Evolutionary conservation across 495 filamentous ascomycete species (phyloP).

Genomic region (Neurospora sp.): DNA sequence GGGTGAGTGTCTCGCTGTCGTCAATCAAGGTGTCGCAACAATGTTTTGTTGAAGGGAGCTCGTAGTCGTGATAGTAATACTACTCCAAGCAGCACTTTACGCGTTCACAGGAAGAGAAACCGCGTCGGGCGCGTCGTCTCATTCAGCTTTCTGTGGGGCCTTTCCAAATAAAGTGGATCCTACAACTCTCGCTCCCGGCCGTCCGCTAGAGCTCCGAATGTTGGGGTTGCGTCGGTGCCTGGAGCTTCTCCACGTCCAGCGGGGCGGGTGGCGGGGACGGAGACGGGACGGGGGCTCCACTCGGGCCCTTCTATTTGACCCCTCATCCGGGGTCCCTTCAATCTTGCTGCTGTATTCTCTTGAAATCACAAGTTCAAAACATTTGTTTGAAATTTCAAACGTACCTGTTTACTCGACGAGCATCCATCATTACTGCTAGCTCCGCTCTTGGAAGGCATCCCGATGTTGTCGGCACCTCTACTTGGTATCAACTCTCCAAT

Average conservation of each 20-base stretch:
- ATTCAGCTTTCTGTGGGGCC: neutral
- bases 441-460: neutral
- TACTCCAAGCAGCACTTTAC: neutral
- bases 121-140: neutral
- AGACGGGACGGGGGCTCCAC: neutral
- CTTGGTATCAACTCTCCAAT: neutral
- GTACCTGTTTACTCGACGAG: neutral
- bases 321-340: neutral
- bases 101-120: neutral
- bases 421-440: neutral
- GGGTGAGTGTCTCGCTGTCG: neutral
- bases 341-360: neutral
- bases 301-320: neutral
- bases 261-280: neutral
- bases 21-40: neutral
- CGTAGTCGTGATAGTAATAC: neutral
- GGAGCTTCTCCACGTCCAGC: neutral
- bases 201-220: neutral
- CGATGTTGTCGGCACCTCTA: neutral
- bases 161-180: neutral
- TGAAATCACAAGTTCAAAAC: neutral
- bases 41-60: neutral
- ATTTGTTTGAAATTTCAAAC: neutral
- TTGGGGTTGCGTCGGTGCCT: neutral
- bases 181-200: neutral